These are phyloP conservation scores for Prinsepia uniflora DNA, from an alignment of 306 rosid genomes.

Conservation along the genomic window DNA sequence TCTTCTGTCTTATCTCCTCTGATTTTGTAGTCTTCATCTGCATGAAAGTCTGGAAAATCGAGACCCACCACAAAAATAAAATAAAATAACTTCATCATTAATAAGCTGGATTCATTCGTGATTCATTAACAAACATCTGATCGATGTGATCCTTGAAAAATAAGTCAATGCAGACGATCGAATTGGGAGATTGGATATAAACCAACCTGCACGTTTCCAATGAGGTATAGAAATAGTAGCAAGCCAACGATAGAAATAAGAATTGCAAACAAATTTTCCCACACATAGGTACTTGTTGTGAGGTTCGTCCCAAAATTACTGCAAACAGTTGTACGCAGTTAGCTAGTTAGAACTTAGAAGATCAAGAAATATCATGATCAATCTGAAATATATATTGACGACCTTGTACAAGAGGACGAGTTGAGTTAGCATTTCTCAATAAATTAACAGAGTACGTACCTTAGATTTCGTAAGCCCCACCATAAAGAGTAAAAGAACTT, in stretches of 20 bases:
- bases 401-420: too few species aligned
- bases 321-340: not conserved
- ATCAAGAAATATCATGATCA: not conserved
- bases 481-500: not conserved
- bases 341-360: too few species aligned
- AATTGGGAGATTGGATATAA: not conserved
- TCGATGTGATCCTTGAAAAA: not conserved
- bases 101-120: too few species aligned
- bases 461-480: not conserved
- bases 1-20: conserved; percentile 57
- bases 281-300: not conserved
- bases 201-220: conserved; percentile 13
- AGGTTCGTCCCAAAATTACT: conserved; percentile 13
- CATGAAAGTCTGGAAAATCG: conserved; percentile 45
- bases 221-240: not conserved
- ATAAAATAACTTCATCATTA: not conserved
- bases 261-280: conserved; percentile 16
- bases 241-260: not conserved
- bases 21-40: conserved; percentile 61
- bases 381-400: not conserved
- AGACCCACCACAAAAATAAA: not conserved
- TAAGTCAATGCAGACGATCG: not conserved
- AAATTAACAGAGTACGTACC: not conserved
- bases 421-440: not conserved
- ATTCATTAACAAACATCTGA: too few species aligned